A percentile compares a stretch with the other conserved stretches of the same genome.
Conservation (phyloP, 2,329 filamentous ascomycete genomes). For the Xylaria sp. region DNA sequence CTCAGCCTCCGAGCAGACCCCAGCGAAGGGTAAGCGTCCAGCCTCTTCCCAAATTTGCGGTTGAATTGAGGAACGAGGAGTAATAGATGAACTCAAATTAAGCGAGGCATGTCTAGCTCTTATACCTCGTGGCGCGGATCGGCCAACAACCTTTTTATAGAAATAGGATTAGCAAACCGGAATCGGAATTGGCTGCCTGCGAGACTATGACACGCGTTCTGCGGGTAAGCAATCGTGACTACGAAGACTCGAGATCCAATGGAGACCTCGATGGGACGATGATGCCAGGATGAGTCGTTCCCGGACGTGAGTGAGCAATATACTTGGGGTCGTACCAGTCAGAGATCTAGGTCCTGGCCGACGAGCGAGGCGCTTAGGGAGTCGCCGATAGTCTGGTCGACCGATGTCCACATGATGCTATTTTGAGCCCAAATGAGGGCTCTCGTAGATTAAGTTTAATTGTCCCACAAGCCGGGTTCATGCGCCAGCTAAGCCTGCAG, state of each 20-base stretch:
- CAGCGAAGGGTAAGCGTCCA: constrained; percentile 28
- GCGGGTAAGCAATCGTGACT: constrained; percentile 8
- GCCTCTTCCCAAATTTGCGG: constrained; percentile 44
- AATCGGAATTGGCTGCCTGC: not conserved
- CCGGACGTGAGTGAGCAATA: constrained; percentile 10
- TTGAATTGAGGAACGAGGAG: constrained; percentile 40
- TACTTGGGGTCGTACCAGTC: constrained; percentile 14
- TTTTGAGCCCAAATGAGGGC: constrained; percentile 37
- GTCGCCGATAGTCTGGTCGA: constrained; percentile 11
- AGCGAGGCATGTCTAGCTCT: constrained; percentile 36
- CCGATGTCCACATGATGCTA: constrained; percentile 33
- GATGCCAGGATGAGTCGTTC: not conserved
- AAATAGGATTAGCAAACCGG: constrained; percentile 27
- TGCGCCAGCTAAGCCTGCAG: not conserved
- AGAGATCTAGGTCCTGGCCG: constrained; percentile 29
- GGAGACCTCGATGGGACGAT: not conserved
- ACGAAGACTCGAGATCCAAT: not conserved
- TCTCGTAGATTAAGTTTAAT: constrained; percentile 43
- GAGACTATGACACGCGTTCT: constrained; percentile 19
- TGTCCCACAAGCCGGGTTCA: constrained; percentile 11
- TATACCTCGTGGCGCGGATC: constrained; percentile 20
- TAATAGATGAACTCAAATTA: constrained; percentile 50
- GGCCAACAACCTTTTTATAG: constrained; percentile 34
- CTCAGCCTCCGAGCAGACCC: constrained; percentile 24
- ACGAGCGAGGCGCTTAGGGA: constrained; percentile 15